Conservation (phyloP, 1,139 yeast species). For the Kodamaea ohmeri region DNA sequence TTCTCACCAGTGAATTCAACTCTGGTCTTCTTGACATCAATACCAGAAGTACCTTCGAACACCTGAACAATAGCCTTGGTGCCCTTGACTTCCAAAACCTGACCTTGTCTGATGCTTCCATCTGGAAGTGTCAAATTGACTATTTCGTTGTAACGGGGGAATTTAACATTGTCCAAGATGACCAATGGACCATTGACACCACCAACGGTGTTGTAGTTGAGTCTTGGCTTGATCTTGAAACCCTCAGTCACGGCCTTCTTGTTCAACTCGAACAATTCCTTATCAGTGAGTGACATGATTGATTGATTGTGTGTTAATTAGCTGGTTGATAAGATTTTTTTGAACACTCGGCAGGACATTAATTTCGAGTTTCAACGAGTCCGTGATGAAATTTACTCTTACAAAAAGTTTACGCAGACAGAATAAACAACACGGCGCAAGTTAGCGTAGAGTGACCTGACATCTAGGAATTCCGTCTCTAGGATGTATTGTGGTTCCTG, state of each 20-base stretch:
- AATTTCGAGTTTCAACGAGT: conserved; percentile 4
- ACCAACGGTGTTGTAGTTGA: conserved; percentile 92
- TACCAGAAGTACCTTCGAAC: conserved; percentile 96
- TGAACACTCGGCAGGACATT: conserved; percentile 6
- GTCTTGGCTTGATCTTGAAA: conserved; percentile 84
- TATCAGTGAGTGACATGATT: conserved; percentile 37
- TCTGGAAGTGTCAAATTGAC: conserved; percentile 95
- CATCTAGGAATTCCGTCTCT: no score
- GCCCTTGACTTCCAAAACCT: conserved; percentile 96
- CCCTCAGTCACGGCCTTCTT: conserved; percentile 91
- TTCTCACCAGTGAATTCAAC: conserved; percentile 96
- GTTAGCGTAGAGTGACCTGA: no score
- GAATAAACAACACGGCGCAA: no score
- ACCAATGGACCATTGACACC: conserved; percentile 99
- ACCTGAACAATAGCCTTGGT: conserved; percentile 97
- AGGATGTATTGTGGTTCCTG: no score
- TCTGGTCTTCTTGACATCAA: conserved; percentile 94
- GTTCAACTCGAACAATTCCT: conserved; percentile 72
- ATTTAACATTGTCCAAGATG: conserved; percentile 91
- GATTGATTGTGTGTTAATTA: conserved; percentile 10
- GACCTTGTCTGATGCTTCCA: conserved; percentile 93
- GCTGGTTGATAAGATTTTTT: conserved; percentile 10
- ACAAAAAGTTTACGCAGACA: background rate
- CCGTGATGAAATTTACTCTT: conserved; percentile 3
- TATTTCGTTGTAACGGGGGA: conserved; percentile 94